Evolutionary conservation across 2,329 filamentous ascomycete species (phyloP), one percentile per base, ranked within the genome.

Genomic region (Arthrobotrys sinensis): DNA sequence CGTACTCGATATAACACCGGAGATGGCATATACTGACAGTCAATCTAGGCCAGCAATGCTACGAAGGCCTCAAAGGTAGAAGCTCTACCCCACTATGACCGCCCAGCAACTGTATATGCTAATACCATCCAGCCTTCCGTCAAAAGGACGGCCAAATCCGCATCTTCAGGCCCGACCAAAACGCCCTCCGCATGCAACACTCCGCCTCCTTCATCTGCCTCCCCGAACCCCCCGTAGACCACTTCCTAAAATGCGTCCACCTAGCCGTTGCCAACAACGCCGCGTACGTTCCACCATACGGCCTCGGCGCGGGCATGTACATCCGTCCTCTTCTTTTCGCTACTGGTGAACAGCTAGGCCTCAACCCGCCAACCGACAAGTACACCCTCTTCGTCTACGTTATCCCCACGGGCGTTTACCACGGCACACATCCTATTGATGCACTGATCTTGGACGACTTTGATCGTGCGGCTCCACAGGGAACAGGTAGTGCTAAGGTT

Each of bases 351-450:
- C 94, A 98, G 85, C 87, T 98, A 43, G 94, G 94, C 0, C 87
- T 98, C 19, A 92, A 87, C 80, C 92, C 95, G 5, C 93, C 94
- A 0, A 77, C 73, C 24, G 94, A 97, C 76, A 94, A 96, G 85
- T 98, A 97, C 86, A 94, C 90, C 0, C 97, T 98, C 83, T 69
- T 79, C 50, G 81, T 98, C 28, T 98, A 92, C 83, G 94, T 96
- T 10, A 88, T 97, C 83, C 95, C 95, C 0, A 96, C 93, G 0
- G 95, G 95, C 6, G 94, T 97, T 14, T 98, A 97, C 86, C 95
- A 98, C 85, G 95, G 96, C 43, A 90, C 91, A 0, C 90, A 94
- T 81, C 93, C 95, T 0, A 93, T 97, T n/a, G 91, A 92, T 82
- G 93, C 92, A 1, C 86, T 97, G 66, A 92, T 98, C 76, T 88